Percentiles rank a stretch among this genome's conserved stretches.
Evolutionary conservation across 2,329 filamentous ascomycete genomes (phyloP).

Genomic region (Piedraia hortae): DNA sequence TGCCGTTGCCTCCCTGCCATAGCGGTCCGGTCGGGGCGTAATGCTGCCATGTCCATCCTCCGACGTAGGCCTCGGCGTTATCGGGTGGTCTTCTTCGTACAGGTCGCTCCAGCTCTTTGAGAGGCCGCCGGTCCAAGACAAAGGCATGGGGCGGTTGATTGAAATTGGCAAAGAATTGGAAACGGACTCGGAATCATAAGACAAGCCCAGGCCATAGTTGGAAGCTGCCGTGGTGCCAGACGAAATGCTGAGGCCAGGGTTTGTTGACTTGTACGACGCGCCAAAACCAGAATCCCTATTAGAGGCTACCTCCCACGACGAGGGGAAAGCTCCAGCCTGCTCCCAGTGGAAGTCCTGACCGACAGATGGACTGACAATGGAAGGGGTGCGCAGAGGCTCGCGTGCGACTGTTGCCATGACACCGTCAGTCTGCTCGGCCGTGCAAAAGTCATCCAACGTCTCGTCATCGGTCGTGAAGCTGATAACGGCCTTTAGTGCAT

Average conservation of each 20-base stretch:
- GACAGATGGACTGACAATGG: slow-evolving; percentile 63
- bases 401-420: slow-evolving; percentile 55
- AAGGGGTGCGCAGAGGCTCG: slow-evolving; percentile 84
- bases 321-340: too few species aligned
- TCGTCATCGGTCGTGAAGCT: slow-evolving; percentile 91
- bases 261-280: slow-evolving; percentile 49
- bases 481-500: slow-evolving; percentile 51
- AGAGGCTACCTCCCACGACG: slow-evolving; percentile 97
- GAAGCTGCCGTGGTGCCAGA: too few species aligned
- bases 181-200: slow-evolving; percentile 29
- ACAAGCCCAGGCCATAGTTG: too few species aligned
- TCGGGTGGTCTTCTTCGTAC: slow-evolving; percentile 89
- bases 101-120: slow-evolving; percentile 99
- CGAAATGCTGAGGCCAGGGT: too few species aligned
- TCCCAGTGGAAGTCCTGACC: slow-evolving; percentile 33
- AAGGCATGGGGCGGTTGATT: slow-evolving; percentile 27
- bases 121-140: slow-evolving; percentile 32
- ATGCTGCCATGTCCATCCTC: slow-evolving; percentile 21
- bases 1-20: slow-evolving; percentile 14
- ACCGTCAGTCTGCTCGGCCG: slow-evolving; percentile 40
- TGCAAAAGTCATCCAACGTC: slow-evolving; percentile 76
- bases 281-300: slow-evolving; percentile 61
- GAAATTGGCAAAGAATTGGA: slow-evolving; percentile 45
- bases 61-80: slow-evolving; percentile 22
- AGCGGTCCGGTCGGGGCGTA: slow-evolving; percentile 24